Conservation (phyloP, 1,284 basidiomycete species). For the Xanthoconium separans region DNA sequence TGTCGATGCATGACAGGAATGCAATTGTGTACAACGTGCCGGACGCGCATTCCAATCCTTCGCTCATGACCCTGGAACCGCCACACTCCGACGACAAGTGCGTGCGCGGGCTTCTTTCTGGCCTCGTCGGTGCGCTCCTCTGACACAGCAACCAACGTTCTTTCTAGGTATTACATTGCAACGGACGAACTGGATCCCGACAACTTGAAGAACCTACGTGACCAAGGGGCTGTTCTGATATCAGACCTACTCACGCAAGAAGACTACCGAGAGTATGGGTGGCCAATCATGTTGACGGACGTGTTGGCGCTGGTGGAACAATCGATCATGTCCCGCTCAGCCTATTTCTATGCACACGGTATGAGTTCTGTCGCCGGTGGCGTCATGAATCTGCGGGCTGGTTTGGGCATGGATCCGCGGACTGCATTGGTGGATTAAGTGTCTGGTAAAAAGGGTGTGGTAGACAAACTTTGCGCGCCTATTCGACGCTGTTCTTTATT, state of each 20-base stretch:
- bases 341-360: constrained; percentile 46
- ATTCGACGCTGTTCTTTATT: not conserved
- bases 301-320: constrained; percentile 47
- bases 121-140: too few relatives aligned
- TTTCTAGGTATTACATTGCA: constrained; percentile 44
- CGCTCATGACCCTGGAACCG: constrained; percentile 24
- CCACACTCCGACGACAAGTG: constrained; percentile 27
- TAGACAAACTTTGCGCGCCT: too few relatives aligned
- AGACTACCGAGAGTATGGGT: constrained; percentile 41
- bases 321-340: constrained; percentile 35
- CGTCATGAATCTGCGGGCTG: constrained; percentile 41
- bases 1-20: constrained; percentile 18
- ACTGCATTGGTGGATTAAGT: constrained; percentile 35
- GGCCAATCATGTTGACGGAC: constrained; percentile 45
- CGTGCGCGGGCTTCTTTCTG: not conserved
- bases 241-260: constrained; percentile 42
- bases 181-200: constrained; percentile 44
- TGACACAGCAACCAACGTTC: not conserved
- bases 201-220: constrained; percentile 35
- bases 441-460: not conserved
- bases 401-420: constrained; percentile 39
- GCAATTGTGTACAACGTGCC: constrained; percentile 31
- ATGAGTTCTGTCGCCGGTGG: constrained; percentile 46
- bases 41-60: constrained; percentile 20
- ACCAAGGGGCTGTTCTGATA: constrained; percentile 41